Conservation (phyloP, 1,284 basidiomycete genomes). For the Pseudozyma sp. region DNA sequence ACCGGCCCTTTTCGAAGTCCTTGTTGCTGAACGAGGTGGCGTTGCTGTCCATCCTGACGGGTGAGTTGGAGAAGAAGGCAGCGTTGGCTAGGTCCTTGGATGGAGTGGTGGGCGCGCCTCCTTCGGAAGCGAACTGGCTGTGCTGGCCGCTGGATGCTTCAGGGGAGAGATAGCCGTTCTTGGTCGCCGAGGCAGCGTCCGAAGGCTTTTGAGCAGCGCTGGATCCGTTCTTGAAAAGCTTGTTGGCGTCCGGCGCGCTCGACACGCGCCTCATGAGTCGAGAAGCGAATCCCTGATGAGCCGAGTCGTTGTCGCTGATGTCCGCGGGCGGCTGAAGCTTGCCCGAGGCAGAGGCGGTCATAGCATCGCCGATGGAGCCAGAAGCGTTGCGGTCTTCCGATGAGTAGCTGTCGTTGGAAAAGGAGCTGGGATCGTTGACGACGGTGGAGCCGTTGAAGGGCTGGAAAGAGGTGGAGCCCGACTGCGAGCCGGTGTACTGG, state of each 20-base stretch:
- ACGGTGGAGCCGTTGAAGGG: slow-evolving; percentile 58
- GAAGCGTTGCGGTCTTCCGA: slow-evolving; percentile 48
- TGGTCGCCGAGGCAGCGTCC: slow-evolving; percentile 16
- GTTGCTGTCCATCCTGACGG: slow-evolving; percentile 63
- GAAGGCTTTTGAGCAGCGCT: slow-evolving; percentile 16
- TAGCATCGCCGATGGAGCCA: slow-evolving; percentile 37
- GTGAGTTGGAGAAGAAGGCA: slow-evolving; percentile 59
- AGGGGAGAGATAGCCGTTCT: slow-evolving; percentile 67
- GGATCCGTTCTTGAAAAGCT: slow-evolving; percentile 75
- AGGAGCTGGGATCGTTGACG: slow-evolving; percentile 58
- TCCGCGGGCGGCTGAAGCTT: slow-evolving; percentile 49
- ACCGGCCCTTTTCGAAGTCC: slow-evolving; percentile 60
- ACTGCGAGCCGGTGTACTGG: slow-evolving; percentile 23
- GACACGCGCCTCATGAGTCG: slow-evolving; percentile 82
- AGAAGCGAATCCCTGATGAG: slow-evolving; percentile 34
- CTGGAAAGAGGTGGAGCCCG: slow-evolving; percentile 47
- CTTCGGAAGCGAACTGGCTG: slow-evolving; percentile 24
- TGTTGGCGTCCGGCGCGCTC: slow-evolving; percentile 95
- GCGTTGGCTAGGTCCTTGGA: slow-evolving; percentile 24
- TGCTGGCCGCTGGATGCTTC: slow-evolving; percentile 70
- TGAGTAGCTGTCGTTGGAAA: slow-evolving; percentile 61
- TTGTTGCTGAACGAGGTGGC: slow-evolving; percentile 64
- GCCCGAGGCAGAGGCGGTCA: slow-evolving; percentile 44
- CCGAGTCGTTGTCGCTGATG: slow-evolving; percentile 32
- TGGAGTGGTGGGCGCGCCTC: slow-evolving; percentile 25